Evolutionary conservation across 306 rosid genomes (phyloP), one percentile per base, ranked within the genome.

Genomic region (Dicorynia guianensis): DNA sequence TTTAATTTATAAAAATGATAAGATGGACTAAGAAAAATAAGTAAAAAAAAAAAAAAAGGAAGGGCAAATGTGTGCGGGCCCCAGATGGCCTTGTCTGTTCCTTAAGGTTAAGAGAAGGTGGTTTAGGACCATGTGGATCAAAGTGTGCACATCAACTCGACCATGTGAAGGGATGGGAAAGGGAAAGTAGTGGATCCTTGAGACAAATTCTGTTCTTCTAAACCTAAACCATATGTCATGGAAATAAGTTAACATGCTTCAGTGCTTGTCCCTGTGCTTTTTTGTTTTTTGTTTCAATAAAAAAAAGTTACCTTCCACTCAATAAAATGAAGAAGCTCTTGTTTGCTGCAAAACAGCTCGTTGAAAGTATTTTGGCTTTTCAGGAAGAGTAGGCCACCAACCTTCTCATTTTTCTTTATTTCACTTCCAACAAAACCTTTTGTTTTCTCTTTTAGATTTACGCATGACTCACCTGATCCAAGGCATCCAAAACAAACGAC

Each of bases 401-500:
- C 69, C 70, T 56, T 83, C 54, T 66, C 18, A 25, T 11, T 4
- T 44, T 56, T 77, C 7, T 76, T 80, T 56, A 14, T 54, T 63
- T 76, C 67, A 59, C 80, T 76, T 61, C 79, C 71, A 65, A 80
- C 88, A 83, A 77, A 78, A 82, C 67, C 17, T 36, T 79, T 69
- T 25, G 2, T 25, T 58, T 34, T 11, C 81, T 66, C 88, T 85
- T 91, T 91, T 84, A 88, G 88, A 83, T 78, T 76, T 89, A 64
- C 73, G 86, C 83, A 85, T 77, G 83, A 85, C 75, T 86, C 87
- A 56, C 82, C 71, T 76, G 84, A 87, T 93, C 90, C 86, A 83
- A 86, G 67, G 79, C 85, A 83, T 49, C 71, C 60, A 50, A 19
- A 52, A 70, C 67, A 43, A 42, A 44, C 71, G 60, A 61, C 65